Evolutionary conservation across 257 asterid species (phyloP), one percentile per base, ranked within the genome.

Genomic region (Cynanchum wilfordii): DNA sequence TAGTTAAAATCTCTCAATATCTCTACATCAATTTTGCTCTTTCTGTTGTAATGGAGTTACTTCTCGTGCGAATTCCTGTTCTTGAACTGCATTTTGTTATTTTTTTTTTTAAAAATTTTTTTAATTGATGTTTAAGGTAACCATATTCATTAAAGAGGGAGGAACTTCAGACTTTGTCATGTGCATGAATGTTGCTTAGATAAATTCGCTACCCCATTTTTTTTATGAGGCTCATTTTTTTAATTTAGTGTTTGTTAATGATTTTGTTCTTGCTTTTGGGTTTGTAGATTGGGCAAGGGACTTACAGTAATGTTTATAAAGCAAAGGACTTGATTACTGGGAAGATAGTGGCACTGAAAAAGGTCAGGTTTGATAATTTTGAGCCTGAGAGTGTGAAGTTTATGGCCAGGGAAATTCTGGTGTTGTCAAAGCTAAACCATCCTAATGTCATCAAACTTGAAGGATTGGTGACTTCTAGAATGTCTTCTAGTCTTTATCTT

Each of bases 361-460:
- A 93, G 81, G 96, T 93, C 71, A 73, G 98, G 73, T 88, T 93
- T 44, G 97, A 93, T 81, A 88, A 78, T 73, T 66, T 86, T 66
- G 94, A 89, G 82, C 87, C 94, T 0, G 98, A 93, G 82, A 84
- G 94, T 8, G 86, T 91, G 70, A 86, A 79, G 74, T 93, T 93
- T 80, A 87, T 93, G 92, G 97, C 97, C 3, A 82, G 96, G 78
- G 97, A 91, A 76, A 93, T 93, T 79, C 88, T 89, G 9, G 85
- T 91, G 33, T 72, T 93, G 83, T 76, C 84, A 50, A 83, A 78
- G 77, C 78, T 93, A 72, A 80, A 93, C 78, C 98, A 93, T 79
- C 98, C 98, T 29, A 93, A 93, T 81, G 91, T 93, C 57, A 89
- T 93, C 45, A 93, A 89, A 84, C 96, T 93, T 69, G 86, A 93